Evolutionary conservation across 768 basidiomycete species (phyloP), one percentile per base, ranked within the genome.

Genomic region (Lactarius pseudohatsudake): DNA sequence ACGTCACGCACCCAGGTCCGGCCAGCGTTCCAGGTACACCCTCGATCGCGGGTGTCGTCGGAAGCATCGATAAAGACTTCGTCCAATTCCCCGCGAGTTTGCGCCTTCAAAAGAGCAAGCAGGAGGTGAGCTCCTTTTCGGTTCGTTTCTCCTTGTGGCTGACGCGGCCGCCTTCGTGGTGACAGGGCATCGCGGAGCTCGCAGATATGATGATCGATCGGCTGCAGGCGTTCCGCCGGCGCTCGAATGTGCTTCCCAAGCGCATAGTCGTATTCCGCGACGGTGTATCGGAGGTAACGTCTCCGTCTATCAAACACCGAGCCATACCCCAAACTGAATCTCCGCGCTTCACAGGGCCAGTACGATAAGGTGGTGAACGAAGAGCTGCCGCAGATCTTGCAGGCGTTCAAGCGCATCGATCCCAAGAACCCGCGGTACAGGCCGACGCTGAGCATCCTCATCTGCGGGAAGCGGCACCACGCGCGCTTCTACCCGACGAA

Each of bases 31-130:
- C 81, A 3, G 92, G 92, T 3, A 87, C 91, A 1, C 92, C 92
- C 3, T 92, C 90, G 0, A 89, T 94, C 54, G 90, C 90, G 0
- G 92, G 91, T 0, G 88, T 94, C 11, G 92, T 94, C 2, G 92
- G 89, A 0, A 93, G 86, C 65, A 78, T 86, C 1, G 91, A 94
- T 72, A 77, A 79, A 30, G 75, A 79, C 2, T 92, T 91, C 70
- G 87, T 85, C 0, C 90, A 92, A 67, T 93, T 87, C 75, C 92
- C 92, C 0, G 90, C 87, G 0, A 90, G 89, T 70, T 59, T 94
- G 69, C 74, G 84, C 34, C 81, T 91, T 13, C 92, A 94, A 72
- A 75, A 83, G 72, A 77, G 81, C 22, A 85, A 82, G 68, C 75
- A 79, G 65, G 80, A 81, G 76, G 79, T 77, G 38, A 13, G 71